A percentile compares a stretch with the other conserved stretches of the same genome.
These are phyloP conservation scores for Fraxinus dipetala DNA, from an alignment of 305 asterid genomes.

Conservation along the genomic window DNA sequence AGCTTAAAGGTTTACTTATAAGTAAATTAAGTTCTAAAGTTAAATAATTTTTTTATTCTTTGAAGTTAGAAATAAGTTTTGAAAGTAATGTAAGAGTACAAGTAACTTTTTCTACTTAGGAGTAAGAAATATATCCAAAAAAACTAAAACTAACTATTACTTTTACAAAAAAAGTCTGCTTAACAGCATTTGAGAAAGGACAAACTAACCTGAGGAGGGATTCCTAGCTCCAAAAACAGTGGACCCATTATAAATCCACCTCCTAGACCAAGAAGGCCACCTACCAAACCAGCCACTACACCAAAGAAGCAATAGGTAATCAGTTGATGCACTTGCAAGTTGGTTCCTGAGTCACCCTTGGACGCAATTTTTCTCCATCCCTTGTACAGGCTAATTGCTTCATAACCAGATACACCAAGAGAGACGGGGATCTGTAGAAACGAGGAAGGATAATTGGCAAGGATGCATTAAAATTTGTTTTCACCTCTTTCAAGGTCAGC, in stretches of 20 bases:
- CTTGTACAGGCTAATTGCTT: slow-evolving; percentile 69
- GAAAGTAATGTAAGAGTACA: neutral
- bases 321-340: slow-evolving; percentile 59
- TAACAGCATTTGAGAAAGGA: slow-evolving; percentile 1
- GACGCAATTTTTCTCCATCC: slow-evolving; percentile 82
- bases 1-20: neutral
- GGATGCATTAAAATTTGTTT: neutral
- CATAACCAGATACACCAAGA: slow-evolving; percentile 61
- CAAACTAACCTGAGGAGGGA: slow-evolving; percentile 83
- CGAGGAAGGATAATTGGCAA: neutral
- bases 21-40: neutral
- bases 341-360: slow-evolving; percentile 65
- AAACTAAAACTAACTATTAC: neutral
- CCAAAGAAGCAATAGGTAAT: slow-evolving; percentile 67
- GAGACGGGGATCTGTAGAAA: slow-evolving; percentile 73
- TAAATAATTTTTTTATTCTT: too few species aligned
- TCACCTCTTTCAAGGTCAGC: neutral
- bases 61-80: neutral
- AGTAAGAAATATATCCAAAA: neutral
- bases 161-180: neutral
- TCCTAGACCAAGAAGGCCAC: slow-evolving; percentile 96
- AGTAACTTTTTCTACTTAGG: neutral
- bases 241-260: slow-evolving; percentile 99
- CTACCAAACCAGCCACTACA: slow-evolving; percentile 78
- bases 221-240: slow-evolving; percentile 81